These are phyloP conservation scores for Sextonia rubra DNA, from an alignment of 164 flowering plant genomes.

Conservation along the genomic window DNA sequence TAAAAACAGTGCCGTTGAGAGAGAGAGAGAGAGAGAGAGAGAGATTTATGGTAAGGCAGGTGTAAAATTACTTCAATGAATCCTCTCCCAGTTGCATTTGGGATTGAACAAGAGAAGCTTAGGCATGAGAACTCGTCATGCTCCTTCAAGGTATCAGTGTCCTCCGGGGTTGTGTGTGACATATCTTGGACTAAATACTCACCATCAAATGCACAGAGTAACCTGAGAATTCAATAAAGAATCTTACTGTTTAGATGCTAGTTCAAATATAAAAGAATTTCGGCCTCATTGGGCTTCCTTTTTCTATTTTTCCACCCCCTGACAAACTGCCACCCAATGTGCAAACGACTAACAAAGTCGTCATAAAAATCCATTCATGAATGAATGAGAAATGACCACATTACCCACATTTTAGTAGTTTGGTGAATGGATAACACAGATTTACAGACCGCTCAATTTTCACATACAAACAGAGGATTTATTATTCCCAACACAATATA, in stretches of 20 bases:
- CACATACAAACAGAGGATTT: no score
- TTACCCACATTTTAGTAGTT: no score
- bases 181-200: slow-evolving; percentile 53
- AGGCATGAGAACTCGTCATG: slow-evolving; percentile 45
- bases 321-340: no score
- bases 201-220: slow-evolving; percentile 71
- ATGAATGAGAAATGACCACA: no score
- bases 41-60: background rate
- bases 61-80: slow-evolving; percentile 62
- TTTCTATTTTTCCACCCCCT: no score
- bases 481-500: no score
- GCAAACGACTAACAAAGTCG: no score
- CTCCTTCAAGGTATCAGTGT: slow-evolving; percentile 26
- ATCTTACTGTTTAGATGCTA: background rate
- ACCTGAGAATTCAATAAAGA: slow-evolving; percentile 34
- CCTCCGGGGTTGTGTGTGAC: slow-evolving; percentile 33
- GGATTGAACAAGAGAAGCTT: slow-evolving; percentile 52
- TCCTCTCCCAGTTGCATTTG: slow-evolving; percentile 66
- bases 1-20: background rate
- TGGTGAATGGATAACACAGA: no score
- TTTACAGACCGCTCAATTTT: no score
- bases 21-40: background rate
- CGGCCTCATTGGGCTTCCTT: background rate
- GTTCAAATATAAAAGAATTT: background rate
- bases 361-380: no score